phyloP scores from a whole-genome alignment of 2,329 filamentous ascomycete genomes.

The Penicillium sp. region DNA sequence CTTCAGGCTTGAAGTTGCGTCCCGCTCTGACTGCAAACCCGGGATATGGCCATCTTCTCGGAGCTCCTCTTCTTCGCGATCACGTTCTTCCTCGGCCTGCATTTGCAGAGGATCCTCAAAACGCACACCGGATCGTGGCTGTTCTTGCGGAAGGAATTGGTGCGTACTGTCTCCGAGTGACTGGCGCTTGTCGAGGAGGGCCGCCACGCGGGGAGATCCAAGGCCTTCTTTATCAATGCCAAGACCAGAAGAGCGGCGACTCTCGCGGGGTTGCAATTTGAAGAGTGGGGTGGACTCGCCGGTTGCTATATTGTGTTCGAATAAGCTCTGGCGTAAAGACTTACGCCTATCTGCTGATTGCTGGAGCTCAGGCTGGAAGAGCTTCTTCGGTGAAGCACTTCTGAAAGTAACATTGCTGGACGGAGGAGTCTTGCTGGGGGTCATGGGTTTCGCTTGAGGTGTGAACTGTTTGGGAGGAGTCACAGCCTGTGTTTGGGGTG shows the following conservation, averaged over 20 bases:
- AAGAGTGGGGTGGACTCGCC: conserved; percentile 63
- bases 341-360: conserved; percentile 39
- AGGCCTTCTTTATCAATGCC: conserved; percentile 69
- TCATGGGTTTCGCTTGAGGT: conserved; percentile 48
- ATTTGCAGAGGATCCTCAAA: conserved; percentile 66
- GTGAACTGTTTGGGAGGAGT: conserved; percentile 46
- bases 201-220: conserved; percentile 72
- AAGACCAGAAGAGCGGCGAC: conserved; percentile 62
- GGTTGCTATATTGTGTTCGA: conserved; percentile 54
- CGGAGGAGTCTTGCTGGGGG: conserved; percentile 52
- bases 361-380: conserved; percentile 45
- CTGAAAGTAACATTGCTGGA: conserved; percentile 48
- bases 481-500: conserved; percentile 40
- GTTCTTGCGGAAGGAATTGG: conserved; percentile 59
- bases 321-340: conserved; percentile 47
- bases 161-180: conserved; percentile 68
- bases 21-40: conserved; percentile 53
- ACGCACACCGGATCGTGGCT: conserved; percentile 51
- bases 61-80: conserved; percentile 60
- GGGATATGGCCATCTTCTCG: conserved; percentile 58
- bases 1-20: conserved; percentile 66
- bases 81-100: conserved; percentile 62
- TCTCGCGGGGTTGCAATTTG: conserved; percentile 60
- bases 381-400: conserved; percentile 52
- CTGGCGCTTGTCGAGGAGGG: conserved; percentile 66